These are phyloP conservation scores for Candida cerambycidarum DNA, from an alignment of 805 yeast species.

Conservation along the genomic window DNA sequence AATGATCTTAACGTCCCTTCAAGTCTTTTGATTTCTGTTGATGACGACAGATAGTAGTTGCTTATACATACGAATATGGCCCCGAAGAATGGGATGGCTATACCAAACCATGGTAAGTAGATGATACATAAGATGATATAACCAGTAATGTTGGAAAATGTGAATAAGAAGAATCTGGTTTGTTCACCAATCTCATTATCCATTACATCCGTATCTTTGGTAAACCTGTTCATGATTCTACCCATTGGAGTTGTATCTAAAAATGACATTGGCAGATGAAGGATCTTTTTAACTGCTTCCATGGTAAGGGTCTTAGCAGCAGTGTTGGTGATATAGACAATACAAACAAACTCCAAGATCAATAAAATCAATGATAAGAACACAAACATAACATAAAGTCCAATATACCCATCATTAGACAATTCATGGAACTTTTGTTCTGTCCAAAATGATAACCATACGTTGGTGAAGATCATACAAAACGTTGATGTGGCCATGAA, in stretches of 20 bases:
- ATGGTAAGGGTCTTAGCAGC: slow-evolving; percentile 62
- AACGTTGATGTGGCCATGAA: slow-evolving; percentile 47
- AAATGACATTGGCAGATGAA: slow-evolving; percentile 78
- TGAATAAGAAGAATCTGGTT: slow-evolving; percentile 57
- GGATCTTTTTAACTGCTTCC: slow-evolving; percentile 54
- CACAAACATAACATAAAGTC: slow-evolving; percentile 64
- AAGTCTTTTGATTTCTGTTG: slow-evolving; percentile 38
- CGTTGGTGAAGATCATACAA: slow-evolving; percentile 58
- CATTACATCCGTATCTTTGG: slow-evolving; percentile 81
- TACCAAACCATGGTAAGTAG: slow-evolving; percentile 42
- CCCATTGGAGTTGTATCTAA: slow-evolving; percentile 89
- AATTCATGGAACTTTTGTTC: slow-evolving; percentile 47
- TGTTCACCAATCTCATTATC: slow-evolving; percentile 79
- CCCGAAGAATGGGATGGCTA: slow-evolving; percentile 34
- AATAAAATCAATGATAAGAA: slow-evolving; percentile 48
- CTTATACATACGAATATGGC: slow-evolving; percentile 26
- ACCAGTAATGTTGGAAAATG: slow-evolving; percentile 58
- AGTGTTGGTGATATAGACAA: slow-evolving; percentile 47
- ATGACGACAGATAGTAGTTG: slow-evolving; percentile 37
- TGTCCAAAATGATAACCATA: slow-evolving; percentile 86
- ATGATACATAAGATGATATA: slow-evolving; percentile 41
- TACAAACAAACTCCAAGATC: slow-evolving; percentile 42
- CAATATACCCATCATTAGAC: slow-evolving; percentile 63
- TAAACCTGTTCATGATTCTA: slow-evolving; percentile 78
- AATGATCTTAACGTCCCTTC: slow-evolving; percentile 41